Conservation (phyloP, 1,284 basidiomycete species). For the Microbotryum saponariae region DNA sequence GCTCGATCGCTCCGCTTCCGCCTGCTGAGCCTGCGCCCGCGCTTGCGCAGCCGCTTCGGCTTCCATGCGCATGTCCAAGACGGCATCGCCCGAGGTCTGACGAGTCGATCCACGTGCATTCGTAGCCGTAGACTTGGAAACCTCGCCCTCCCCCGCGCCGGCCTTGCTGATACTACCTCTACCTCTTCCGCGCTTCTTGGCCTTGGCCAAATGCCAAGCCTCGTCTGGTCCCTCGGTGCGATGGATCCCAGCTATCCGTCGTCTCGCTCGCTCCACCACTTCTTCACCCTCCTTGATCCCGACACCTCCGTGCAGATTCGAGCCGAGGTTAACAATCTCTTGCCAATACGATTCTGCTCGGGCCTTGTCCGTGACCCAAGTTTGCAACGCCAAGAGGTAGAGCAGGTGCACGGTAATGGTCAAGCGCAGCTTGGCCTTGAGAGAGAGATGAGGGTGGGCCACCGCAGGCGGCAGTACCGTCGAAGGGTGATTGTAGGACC, state of each 20-base stretch:
- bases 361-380: slow-evolving; percentile 3
- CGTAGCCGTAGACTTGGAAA: background rate
- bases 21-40: background rate
- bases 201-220: slow-evolving; percentile 18
- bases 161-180: background rate
- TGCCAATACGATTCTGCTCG: slow-evolving; percentile 16
- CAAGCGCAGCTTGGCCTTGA: slow-evolving; percentile 2
- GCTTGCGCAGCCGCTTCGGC: background rate
- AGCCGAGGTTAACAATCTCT: slow-evolving; percentile 14
- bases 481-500: slow-evolving; percentile 22
- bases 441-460: background rate
- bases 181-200: background rate
- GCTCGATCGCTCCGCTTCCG: background rate
- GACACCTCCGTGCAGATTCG: slow-evolving; percentile 2
- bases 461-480: background rate
- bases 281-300: slow-evolving; percentile 31
- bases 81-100: slow-evolving; percentile 1
- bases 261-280: slow-evolving; percentile 24
- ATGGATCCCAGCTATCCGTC: slow-evolving; percentile 15
- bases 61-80: slow-evolving; percentile 7
- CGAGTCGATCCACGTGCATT: background rate
- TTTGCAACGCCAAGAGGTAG: slow-evolving; percentile 26
- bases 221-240: background rate
- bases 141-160: background rate
- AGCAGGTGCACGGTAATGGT: slow-evolving; percentile 20